Percentiles rank a stretch among this genome's conserved stretches.
phyloP scores from a whole-genome alignment of 306 rosid species.

The Alnus glutinosa region DNA sequence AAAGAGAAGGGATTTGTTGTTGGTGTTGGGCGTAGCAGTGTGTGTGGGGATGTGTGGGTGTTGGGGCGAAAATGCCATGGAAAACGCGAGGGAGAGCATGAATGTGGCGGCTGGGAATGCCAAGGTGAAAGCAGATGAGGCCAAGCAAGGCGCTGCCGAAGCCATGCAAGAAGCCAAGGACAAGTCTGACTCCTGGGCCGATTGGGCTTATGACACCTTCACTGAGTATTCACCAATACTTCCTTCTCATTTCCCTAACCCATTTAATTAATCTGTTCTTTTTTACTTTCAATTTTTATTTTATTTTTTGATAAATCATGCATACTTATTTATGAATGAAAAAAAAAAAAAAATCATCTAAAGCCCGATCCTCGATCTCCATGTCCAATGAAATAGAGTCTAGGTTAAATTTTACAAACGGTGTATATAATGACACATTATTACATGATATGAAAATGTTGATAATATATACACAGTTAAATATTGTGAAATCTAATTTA shows the following conservation, averaged over 20 bases:
- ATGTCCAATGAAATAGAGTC: too few relatives aligned
- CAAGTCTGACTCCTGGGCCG: slow-evolving; percentile 23
- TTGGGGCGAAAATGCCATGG: slow-evolving; percentile 27
- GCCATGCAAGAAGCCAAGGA: slow-evolving; percentile 1
- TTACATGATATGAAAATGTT: too few relatives aligned
- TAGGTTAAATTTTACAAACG: too few relatives aligned
- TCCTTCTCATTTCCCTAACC: neutral
- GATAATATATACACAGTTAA: too few relatives aligned
- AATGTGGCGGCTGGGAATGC: neutral
- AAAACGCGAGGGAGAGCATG: slow-evolving; percentile 16
- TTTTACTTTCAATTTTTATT: neutral
- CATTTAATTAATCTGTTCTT: neutral
- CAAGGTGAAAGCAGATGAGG: slow-evolving; percentile 20
- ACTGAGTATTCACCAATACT: slow-evolving; percentile 34
- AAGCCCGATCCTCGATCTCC: too few relatives aligned
- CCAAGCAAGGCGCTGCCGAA: neutral
- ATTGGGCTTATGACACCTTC: slow-evolving; percentile 31
- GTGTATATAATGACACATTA: too few relatives aligned
- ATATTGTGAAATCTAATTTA: too few relatives aligned
- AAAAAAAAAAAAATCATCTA: too few relatives aligned
- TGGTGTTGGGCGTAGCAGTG: slow-evolving; percentile 29
- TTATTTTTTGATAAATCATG: neutral
- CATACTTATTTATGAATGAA: neutral
- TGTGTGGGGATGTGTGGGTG: slow-evolving; percentile 29
- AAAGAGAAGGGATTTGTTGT: slow-evolving; percentile 19